Evolutionary conservation across 2,329 filamentous ascomycete genomes (phyloP), one percentile per base, ranked within the genome.

Genomic region (Davidsoniella eucalypti): DNA sequence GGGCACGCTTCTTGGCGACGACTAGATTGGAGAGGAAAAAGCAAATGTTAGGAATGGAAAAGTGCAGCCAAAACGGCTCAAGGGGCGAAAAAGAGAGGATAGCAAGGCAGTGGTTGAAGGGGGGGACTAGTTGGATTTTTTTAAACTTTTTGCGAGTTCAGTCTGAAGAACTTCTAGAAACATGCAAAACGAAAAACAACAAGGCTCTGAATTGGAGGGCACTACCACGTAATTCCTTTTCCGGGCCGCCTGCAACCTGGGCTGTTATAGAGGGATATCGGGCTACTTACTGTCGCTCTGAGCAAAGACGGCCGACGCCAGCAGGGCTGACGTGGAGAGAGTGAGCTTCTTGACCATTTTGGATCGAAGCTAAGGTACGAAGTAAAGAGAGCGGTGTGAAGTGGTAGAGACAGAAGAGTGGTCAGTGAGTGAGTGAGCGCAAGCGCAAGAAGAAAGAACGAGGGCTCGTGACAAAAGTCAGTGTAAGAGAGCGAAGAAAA

Each of bases 331-430:
- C 5, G 47, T 39, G 16, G 47, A 49, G 10, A 49, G 39, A 21
- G 47, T 18, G 12, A 49, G 33, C 47, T 49, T 49, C 39, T 37
- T 38, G 10, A 49, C 47, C 47, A 49, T 49, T 9, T 10, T 49
- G 38, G n/a, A 47, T 45, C 5, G 10, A 33, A 33, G 29, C 29
- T 33, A 5, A 9, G 12, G 29, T 4, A 10, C 5, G 29, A 33
- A 33, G 8, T 9, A n/a, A n/a, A 33, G 26, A 33, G 29, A 33
- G 12, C 12, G 29, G 4, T 33, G 12, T 9, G 29, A 33, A 33
- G 26, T 10, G 5, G 26, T 29, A 29, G 26, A 33, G 29, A 33
- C 29, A 33, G 29, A 33, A 33, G 8, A 33, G 29, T 33, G 29
- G 29, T 33, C 29, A 33, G 29, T 33, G 29, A 33, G 29, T 33